These are phyloP conservation scores for Litsea cubeba DNA, from an alignment of 164 flowering plant species.

Conservation along the genomic window DNA sequence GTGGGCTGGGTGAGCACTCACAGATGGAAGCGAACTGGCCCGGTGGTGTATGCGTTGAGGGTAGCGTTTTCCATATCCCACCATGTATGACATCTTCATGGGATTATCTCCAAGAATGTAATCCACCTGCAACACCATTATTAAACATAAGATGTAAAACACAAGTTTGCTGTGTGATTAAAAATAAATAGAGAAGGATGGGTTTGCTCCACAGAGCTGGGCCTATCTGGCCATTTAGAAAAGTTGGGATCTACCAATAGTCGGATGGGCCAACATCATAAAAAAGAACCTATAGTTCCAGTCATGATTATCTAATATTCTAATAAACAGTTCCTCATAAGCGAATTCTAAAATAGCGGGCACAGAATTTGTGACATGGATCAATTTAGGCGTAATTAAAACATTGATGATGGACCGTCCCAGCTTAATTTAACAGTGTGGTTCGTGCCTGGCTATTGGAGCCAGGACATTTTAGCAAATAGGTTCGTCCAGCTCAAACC, in stretches of 20 bases:
- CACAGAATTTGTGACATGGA: no score
- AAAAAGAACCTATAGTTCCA: background rate
- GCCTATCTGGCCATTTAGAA: background rate
- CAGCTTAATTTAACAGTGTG: no score
- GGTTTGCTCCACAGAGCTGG: background rate
- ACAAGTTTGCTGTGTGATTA: background rate
- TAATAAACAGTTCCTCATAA: no score
- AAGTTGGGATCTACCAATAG: background rate
- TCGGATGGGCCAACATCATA: background rate
- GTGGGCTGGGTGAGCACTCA: slow-evolving; percentile 63
- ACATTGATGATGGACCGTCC: no score
- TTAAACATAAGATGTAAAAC: background rate
- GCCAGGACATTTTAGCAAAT: background rate
- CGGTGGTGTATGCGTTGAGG: slow-evolving; percentile 87
- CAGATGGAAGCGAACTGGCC: slow-evolving; percentile 79
- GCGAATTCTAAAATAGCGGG: no score
- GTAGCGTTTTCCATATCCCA: slow-evolving; percentile 74
- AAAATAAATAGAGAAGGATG: background rate
- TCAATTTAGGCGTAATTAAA: no score
- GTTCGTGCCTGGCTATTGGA: no score
- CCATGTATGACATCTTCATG: slow-evolving; percentile 83
- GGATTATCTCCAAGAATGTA: slow-evolving; percentile 92
- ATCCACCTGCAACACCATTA: slow-evolving; percentile 55
- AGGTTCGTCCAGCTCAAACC: background rate
- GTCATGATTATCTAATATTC: background rate